Evolutionary conservation across 2,329 filamentous ascomycete species (phyloP).

Genomic region (Raffaelea deltoideospora): DNA sequence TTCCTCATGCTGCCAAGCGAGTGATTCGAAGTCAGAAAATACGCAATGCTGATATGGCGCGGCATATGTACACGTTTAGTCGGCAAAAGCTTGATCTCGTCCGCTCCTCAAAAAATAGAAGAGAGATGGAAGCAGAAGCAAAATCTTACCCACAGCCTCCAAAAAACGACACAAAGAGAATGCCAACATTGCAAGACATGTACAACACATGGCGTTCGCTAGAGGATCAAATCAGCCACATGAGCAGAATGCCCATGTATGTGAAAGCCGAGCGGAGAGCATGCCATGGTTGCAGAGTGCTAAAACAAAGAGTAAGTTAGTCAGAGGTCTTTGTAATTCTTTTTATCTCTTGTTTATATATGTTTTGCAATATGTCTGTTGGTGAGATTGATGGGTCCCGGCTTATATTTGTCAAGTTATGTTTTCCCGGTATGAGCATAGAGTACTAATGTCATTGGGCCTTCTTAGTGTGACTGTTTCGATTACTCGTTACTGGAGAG

Average conservation of each 20-base stretch:
- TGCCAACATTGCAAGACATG: slow-evolving; percentile 9
- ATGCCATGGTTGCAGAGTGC: slow-evolving; percentile 8
- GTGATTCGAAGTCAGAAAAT: not conserved
- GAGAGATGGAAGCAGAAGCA: not conserved
- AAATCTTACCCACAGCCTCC: not conserved
- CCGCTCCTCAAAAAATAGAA: no score
- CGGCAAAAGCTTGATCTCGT: not conserved
- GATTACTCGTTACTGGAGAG: slow-evolving; percentile 7
- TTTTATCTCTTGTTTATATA: not conserved
- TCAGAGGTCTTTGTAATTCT: no score
- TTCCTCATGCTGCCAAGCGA: not conserved
- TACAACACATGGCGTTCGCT: slow-evolving; percentile 10
- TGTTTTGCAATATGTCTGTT: not conserved
- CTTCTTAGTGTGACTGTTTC: slow-evolving; percentile 8
- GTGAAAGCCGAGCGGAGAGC: slow-evolving; percentile 5
- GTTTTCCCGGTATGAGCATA: not conserved
- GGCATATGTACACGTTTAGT: not conserved
- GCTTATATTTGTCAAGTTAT: not conserved
- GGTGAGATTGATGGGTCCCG: no score
- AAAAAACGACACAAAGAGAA: no score
- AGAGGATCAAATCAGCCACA: slow-evolving; percentile 5
- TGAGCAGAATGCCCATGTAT: slow-evolving; percentile 7
- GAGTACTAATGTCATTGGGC: not conserved
- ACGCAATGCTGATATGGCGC: not conserved
- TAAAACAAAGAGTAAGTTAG: slow-evolving; percentile 1